Conservation (phyloP, 495 filamentous ascomycete genomes). For the Tuber calosporum region DNA sequence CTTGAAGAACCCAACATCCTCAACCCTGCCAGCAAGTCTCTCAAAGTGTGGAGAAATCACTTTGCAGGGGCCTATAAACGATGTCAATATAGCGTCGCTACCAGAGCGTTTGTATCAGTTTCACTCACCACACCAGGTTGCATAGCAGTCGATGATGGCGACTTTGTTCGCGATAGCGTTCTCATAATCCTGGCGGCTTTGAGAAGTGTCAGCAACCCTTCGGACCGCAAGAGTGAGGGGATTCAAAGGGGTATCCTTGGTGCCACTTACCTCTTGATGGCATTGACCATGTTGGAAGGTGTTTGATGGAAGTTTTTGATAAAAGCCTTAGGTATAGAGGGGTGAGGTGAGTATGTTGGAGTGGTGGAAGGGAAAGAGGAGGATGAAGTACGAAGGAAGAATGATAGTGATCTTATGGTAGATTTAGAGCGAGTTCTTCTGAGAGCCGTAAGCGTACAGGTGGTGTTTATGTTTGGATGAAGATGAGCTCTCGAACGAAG, state of each 20-base stretch:
- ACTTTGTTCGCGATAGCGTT: constrained; percentile 52
- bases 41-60: constrained; percentile 68
- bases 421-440: constrained; percentile 22
- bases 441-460: constrained; percentile 9
- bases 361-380: constrained; percentile 2
- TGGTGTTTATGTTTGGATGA: constrained; percentile 1
- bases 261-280: constrained; percentile 10
- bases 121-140: constrained; percentile 73
- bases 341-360: constrained; percentile 10
- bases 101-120: not conserved
- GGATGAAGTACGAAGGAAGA: constrained; percentile 3
- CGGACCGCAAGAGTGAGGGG: not conserved
- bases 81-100: constrained; percentile 12
- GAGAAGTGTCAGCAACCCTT: not conserved
- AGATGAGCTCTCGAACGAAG: constrained; percentile 15
- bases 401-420: constrained; percentile 6
- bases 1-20: constrained; percentile 70
- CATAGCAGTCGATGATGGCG: constrained; percentile 79
- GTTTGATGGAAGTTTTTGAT: constrained; percentile 17
- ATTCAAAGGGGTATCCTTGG: not conserved
- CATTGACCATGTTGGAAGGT: constrained; percentile 23
- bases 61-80: constrained; percentile 62
- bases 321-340: not conserved
- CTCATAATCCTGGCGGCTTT: constrained; percentile 59
- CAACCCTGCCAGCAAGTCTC: constrained; percentile 53